These are phyloP conservation scores for Candida nanaspora DNA, from an alignment of 805 yeast species.

Conservation along the genomic window DNA sequence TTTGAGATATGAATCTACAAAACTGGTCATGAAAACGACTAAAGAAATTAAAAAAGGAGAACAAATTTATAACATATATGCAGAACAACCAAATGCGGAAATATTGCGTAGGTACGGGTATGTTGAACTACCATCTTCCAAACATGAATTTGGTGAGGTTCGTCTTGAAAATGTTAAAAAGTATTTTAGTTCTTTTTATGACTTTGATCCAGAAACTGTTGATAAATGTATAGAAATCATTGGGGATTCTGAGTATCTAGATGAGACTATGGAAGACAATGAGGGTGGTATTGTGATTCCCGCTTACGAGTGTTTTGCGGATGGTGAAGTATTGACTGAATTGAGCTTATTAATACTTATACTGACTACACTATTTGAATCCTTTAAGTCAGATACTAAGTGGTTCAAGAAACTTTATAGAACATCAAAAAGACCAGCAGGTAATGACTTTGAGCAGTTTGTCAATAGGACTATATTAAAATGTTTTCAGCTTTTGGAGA, in stretches of 20 bases:
- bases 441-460: constrained; percentile 22
- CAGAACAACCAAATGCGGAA: constrained; percentile 89
- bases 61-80: constrained; percentile 84
- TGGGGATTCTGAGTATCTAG: constrained; percentile 25
- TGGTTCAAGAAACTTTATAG: constrained; percentile 24
- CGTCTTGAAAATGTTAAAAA: constrained; percentile 35
- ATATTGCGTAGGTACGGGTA: constrained; percentile 86
- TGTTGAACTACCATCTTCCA: constrained; percentile 66
- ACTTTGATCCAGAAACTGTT: constrained; percentile 21
- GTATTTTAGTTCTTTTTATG: constrained; percentile 25
- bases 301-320: constrained; percentile 53
- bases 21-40: constrained; percentile 66
- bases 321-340: constrained; percentile 58
- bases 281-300: constrained; percentile 38
- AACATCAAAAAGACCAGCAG: constrained; percentile 9
- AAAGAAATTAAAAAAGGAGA: constrained; percentile 53
- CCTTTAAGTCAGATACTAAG: constrained; percentile 22
- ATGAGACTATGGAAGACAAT: constrained; percentile 21
- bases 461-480: constrained; percentile 50
- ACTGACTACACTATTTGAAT: constrained; percentile 30
- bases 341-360: constrained; percentile 46
- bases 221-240: constrained; percentile 32
- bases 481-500: constrained; percentile 53
- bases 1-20: constrained; percentile 41
- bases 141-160: constrained; percentile 76